phyloP scores from a whole-genome alignment of 2,329 filamentous ascomycete species.

The Penicillium sp. region DNA sequence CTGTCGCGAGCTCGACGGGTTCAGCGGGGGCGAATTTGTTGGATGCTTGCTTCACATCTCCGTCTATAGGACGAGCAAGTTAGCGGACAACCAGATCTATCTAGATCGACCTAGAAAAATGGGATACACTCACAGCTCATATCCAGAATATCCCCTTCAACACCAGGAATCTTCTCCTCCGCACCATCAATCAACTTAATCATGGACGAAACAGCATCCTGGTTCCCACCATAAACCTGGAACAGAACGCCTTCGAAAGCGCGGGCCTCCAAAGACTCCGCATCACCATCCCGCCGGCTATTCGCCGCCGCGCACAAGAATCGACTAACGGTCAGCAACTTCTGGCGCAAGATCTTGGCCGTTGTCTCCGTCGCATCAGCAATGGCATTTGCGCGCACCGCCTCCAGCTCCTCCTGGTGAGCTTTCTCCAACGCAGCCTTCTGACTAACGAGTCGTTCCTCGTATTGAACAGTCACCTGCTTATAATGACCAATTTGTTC shows the following conservation, averaged over 20 bases:
- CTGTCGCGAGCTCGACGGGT: slow-evolving; percentile 42
- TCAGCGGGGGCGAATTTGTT: slow-evolving; percentile 44
- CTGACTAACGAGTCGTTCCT: slow-evolving; percentile 59
- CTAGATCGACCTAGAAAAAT: neutral
- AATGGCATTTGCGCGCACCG: slow-evolving; percentile 54
- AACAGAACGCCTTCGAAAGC: slow-evolving; percentile 68
- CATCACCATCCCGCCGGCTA: slow-evolving; percentile 62
- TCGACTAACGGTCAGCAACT: slow-evolving; percentile 62
- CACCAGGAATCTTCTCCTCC: slow-evolving; percentile 61
- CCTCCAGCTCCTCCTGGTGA: slow-evolving; percentile 61
- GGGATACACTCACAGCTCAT: slow-evolving; percentile 58
- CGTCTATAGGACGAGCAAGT: slow-evolving; percentile 47
- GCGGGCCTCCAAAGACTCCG: slow-evolving; percentile 60
- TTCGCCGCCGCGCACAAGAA: slow-evolving; percentile 67
- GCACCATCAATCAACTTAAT: slow-evolving; percentile 64
- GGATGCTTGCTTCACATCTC: slow-evolving; percentile 56
- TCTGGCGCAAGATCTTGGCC: slow-evolving; percentile 56
- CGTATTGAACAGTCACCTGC: slow-evolving; percentile 63
- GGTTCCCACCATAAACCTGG: slow-evolving; percentile 66
- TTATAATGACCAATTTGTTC: slow-evolving; percentile 65
- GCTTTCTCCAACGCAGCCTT: slow-evolving; percentile 59
- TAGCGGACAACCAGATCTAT: neutral
- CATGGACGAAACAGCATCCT: slow-evolving; percentile 61
- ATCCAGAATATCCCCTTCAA: slow-evolving; percentile 58
- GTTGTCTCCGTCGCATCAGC: slow-evolving; percentile 53